Conservation (phyloP, 257 asterid genomes). For the Nyctanthes arbortristis region DNA sequence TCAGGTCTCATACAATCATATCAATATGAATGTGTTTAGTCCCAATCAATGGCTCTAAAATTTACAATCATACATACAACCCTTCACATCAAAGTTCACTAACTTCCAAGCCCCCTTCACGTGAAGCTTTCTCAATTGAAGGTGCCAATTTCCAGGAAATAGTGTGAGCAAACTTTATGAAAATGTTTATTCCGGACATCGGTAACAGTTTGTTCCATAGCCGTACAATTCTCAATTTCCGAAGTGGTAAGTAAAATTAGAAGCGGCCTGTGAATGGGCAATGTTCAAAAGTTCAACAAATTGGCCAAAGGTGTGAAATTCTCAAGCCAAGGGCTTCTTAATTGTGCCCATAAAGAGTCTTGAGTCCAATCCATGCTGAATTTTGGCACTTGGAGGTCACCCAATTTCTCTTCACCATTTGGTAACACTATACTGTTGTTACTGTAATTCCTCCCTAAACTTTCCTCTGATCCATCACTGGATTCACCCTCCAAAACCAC, state of each 20-base stretch:
- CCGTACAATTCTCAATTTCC: too few species aligned
- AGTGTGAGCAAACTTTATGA: too few species aligned
- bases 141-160: too few species aligned
- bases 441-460: conserved; percentile 1
- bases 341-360: conserved; percentile 60
- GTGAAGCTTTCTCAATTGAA: too few species aligned
- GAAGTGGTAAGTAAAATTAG: not conserved
- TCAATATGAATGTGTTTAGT: too few species aligned
- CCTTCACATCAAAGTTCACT: too few species aligned
- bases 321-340: conserved; percentile 68
- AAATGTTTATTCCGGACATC: conserved; percentile 17
- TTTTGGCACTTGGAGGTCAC: conserved; percentile 55
- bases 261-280: not conserved
- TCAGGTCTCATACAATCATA: too few species aligned
- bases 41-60: too few species aligned
- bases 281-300: conserved; percentile 19
- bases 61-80: too few species aligned
- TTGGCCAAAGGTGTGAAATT: conserved; percentile 34
- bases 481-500: conserved; percentile 12
- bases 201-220: too few species aligned
- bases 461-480: conserved; percentile 5
- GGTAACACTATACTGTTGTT: conserved; percentile 28
- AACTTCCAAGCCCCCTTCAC: too few species aligned
- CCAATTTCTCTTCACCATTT: conserved; percentile 26
- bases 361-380: conserved; percentile 53